phyloP scores from a whole-genome alignment of 164 flowering plant species.

The Cinnamomum chago region DNA sequence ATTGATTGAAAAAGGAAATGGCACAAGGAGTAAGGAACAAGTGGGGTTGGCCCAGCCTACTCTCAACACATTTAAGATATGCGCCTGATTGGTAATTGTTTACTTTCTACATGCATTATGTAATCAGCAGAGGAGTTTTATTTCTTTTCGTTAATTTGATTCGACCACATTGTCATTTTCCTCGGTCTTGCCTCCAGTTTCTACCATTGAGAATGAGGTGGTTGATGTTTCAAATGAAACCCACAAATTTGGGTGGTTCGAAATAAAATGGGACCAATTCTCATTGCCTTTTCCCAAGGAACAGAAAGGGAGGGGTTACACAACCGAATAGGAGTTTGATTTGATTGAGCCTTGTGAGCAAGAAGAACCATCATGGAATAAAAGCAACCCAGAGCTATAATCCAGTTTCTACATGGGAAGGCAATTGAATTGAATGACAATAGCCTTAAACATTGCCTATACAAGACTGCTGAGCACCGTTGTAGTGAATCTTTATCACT shows the following conservation, averaged over 20 bases:
- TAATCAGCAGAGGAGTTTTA: not conserved
- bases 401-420: constrained; percentile 26
- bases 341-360: constrained; percentile 38
- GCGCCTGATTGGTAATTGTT: constrained; percentile 67
- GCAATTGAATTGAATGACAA: constrained; percentile 18
- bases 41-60: constrained; percentile 96
- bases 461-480: no score
- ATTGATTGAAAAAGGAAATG: constrained; percentile 81
- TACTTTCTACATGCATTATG: not conserved
- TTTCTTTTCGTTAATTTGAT: constrained; percentile 32
- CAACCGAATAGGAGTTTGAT: constrained; percentile 35
- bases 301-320: constrained; percentile 25
- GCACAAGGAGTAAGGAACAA: constrained; percentile 87
- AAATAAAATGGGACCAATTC: constrained; percentile 26
- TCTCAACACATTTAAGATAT: constrained; percentile 76
- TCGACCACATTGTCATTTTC: constrained; percentile 36
- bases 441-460: no score
- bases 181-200: constrained; percentile 45
- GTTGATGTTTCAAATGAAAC: constrained; percentile 39
- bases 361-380: constrained; percentile 40
- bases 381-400: constrained; percentile 28
- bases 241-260: constrained; percentile 42
- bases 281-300: constrained; percentile 34
- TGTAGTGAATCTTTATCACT: no score
- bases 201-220: constrained; percentile 32